Conservation (phyloP, 2,329 filamentous ascomycete species). For the Ceratocystiopsis brevicomis region DNA sequence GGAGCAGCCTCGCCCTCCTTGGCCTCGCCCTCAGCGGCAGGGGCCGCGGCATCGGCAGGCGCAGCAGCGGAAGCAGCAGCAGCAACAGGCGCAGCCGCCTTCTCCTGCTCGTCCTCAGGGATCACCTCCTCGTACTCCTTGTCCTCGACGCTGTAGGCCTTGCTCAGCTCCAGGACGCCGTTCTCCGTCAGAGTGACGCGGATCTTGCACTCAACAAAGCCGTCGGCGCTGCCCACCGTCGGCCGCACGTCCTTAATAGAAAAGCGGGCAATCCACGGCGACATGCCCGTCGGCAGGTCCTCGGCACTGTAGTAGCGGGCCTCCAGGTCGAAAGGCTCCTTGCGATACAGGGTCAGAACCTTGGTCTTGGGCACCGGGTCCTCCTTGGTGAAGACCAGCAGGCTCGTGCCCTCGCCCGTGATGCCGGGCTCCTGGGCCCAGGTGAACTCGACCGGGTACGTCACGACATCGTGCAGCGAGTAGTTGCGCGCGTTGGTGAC, state of each 20-base stretch:
- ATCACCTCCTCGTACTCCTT: slow-evolving; percentile 71
- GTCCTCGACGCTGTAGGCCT: slow-evolving; percentile 94
- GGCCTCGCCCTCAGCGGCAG: neutral
- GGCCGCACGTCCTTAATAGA: slow-evolving; percentile 95
- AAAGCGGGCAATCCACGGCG: slow-evolving; percentile 93
- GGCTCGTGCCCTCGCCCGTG: slow-evolving; percentile 90
- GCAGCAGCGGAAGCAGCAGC: slow-evolving; percentile 15
- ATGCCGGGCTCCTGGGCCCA: slow-evolving; percentile 99
- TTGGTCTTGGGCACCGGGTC: slow-evolving; percentile 96
- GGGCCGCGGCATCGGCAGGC: slow-evolving; percentile 23
- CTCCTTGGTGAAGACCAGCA: slow-evolving; percentile 94
- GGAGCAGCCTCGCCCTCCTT: slow-evolving; percentile 6
- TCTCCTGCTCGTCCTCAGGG: slow-evolving; percentile 20
- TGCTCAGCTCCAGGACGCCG: slow-evolving; percentile 90
- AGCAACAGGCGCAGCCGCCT: slow-evolving; percentile 10
- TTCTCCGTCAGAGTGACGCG: slow-evolving; percentile 95
- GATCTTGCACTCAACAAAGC: slow-evolving; percentile 99
- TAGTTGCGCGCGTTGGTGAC: slow-evolving; percentile 62
- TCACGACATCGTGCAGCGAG: slow-evolving; percentile 89
- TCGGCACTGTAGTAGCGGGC: slow-evolving; percentile 83
- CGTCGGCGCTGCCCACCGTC: slow-evolving; percentile 55
- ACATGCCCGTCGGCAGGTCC: slow-evolving; percentile 67
- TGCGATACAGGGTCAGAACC: slow-evolving; percentile 97
- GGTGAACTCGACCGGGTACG: slow-evolving; percentile 94
- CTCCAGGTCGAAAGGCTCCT: slow-evolving; percentile 92